phyloP scores from a whole-genome alignment of 176 grass and related monocot species.

The Pontederia paniculata region DNA sequence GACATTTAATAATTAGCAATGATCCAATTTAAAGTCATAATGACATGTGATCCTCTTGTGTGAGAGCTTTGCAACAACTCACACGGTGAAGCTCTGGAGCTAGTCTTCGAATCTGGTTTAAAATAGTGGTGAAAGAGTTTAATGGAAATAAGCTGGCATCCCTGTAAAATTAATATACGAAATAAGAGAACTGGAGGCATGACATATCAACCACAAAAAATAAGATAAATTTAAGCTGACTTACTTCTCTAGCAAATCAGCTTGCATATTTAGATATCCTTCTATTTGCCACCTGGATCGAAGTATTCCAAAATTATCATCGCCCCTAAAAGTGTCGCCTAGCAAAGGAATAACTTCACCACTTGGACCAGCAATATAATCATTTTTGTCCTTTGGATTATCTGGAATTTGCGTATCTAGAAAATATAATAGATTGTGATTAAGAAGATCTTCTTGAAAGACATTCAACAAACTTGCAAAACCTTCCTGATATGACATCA shows the following conservation, averaged over 20 bases:
- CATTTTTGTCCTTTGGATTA: slow-evolving; percentile 3
- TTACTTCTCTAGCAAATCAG: slow-evolving; percentile 86
- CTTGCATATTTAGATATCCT: slow-evolving; percentile 89
- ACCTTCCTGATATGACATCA: too few relatives aligned
- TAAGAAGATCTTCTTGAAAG: too few relatives aligned
- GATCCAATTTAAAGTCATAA: not conserved
- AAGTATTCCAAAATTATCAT: slow-evolving; percentile 47
- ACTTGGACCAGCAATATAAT: slow-evolving; percentile 7
- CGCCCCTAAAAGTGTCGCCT: slow-evolving; percentile 50
- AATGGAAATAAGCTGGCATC: slow-evolving; percentile 64
- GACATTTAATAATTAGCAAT: not conserved
- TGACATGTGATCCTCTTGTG: slow-evolving; percentile 2
- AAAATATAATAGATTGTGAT: not conserved
- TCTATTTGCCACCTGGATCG: slow-evolving; percentile 94
- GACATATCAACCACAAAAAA: slow-evolving; percentile 10
- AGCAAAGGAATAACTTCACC: slow-evolving; percentile 25
- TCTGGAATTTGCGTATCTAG: not conserved
- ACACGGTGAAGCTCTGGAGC: slow-evolving; percentile 85
- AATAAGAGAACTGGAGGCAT: slow-evolving; percentile 4
- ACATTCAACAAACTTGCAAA: too few relatives aligned
- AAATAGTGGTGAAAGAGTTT: slow-evolving; percentile 73
- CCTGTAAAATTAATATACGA: slow-evolving; percentile 33
- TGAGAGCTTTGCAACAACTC: slow-evolving; percentile 36
- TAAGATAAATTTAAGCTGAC: slow-evolving; percentile 17
- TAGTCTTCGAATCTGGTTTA: slow-evolving; percentile 68